A percentile compares a stretch with the other conserved stretches of the same genome.
Conservation (phyloP, 345 rosid species). For the Populus davidiana region DNA sequence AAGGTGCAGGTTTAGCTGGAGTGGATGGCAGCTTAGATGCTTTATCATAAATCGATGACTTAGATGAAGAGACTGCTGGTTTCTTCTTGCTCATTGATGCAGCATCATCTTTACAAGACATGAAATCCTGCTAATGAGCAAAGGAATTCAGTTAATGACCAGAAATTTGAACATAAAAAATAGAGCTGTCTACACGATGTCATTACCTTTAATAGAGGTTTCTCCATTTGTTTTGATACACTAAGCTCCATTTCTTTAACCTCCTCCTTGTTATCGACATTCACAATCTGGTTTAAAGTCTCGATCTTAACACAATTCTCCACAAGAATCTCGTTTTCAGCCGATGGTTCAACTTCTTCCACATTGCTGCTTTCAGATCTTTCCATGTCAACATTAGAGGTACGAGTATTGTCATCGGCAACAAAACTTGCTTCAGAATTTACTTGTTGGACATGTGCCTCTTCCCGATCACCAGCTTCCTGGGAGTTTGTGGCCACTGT, state of each 20-base stretch:
- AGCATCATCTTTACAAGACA: slow-evolving; percentile 22
- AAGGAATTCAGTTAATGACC: neutral
- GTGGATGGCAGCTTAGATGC: slow-evolving; percentile 34
- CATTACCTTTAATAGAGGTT: slow-evolving; percentile 49
- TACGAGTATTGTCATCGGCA: slow-evolving; percentile 12
- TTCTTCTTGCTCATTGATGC: slow-evolving; percentile 37
- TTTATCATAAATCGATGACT: slow-evolving; percentile 21
- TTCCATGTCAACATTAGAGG: slow-evolving; percentile 6
- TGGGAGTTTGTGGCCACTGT: neutral
- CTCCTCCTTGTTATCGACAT: slow-evolving; percentile 8
- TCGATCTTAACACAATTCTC: slow-evolving; percentile 22
- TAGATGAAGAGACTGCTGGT: slow-evolving; percentile 31
- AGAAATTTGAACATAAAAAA: slow-evolving; percentile 3
- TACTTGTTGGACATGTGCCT: slow-evolving; percentile 7
- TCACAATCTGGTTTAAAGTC: slow-evolving; percentile 10
- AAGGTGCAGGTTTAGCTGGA: slow-evolving; percentile 34
- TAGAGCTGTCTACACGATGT: neutral
- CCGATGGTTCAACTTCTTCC: slow-evolving; percentile 10
- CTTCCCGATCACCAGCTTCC: slow-evolving; percentile 4
- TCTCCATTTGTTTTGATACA: slow-evolving; percentile 35
- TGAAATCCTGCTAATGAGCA: slow-evolving; percentile 35
- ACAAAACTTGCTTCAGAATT: slow-evolving; percentile 9
- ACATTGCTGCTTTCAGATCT: slow-evolving; percentile 19
- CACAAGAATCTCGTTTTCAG: slow-evolving; percentile 19
- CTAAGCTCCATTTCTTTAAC: slow-evolving; percentile 26